Percentiles rank a stretch among this genome's conserved stretches.
Evolutionary conservation across 208 protist species (phyloP).

Genomic region (Leishmania guyanensis): DNA sequence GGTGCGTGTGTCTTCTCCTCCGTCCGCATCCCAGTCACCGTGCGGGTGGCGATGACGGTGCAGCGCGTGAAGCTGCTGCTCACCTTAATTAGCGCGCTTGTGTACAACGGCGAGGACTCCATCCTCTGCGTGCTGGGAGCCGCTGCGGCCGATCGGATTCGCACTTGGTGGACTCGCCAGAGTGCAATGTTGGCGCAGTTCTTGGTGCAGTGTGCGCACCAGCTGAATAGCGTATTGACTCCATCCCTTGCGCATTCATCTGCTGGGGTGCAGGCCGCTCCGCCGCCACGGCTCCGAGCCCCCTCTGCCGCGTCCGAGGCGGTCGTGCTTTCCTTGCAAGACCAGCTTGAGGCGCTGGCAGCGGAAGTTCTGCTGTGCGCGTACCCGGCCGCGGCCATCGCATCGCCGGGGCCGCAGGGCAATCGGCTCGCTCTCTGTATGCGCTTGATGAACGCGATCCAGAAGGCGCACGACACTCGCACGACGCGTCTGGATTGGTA

Average conservation of each 20-base stretch:
- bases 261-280: background rate
- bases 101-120: constrained; percentile 18
- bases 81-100: constrained; percentile 5
- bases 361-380: constrained; percentile 1
- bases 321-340: background rate
- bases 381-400: background rate
- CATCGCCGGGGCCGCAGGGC: background rate
- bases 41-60: constrained; percentile 31
- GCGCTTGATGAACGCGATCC: constrained; percentile 12
- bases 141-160: background rate
- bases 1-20: background rate
- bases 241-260: background rate
- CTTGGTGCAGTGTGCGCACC: constrained; percentile 12
- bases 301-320: background rate
- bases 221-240: background rate
- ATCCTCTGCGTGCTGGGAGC: constrained; percentile 11
- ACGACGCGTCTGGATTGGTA: constrained; percentile 18
- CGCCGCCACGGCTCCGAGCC: background rate
- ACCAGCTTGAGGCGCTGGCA: constrained; percentile 10
- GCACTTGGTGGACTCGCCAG: constrained; percentile 27
- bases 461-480: constrained; percentile 8
- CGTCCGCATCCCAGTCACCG: constrained; percentile 10
- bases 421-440: background rate
- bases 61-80: constrained; percentile 33
- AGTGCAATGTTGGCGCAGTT: constrained; percentile 21